Evolutionary conservation across 352 stramenopile species (phyloP).

Genomic region (Globisporangium nagaii): DNA sequence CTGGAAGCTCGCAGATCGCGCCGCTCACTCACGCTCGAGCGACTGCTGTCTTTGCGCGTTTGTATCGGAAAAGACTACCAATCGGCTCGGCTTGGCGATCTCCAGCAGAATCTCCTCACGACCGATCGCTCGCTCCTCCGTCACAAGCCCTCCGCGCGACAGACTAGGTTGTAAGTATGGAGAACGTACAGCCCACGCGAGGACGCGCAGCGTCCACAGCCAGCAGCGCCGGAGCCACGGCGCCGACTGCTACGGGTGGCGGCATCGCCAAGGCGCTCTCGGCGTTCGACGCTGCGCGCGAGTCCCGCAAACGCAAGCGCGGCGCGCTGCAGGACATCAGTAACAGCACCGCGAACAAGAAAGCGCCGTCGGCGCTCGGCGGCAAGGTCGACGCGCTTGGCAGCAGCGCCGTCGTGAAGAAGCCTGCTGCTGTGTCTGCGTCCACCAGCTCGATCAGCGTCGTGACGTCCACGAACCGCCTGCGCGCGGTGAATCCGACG

Average conservation of each 20-base stretch:
- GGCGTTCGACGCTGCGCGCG: constrained; percentile 12
- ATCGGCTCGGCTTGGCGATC: neutral
- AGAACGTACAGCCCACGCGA: constrained; percentile 10
- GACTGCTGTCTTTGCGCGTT: too few species aligned
- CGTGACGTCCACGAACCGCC: constrained; percentile 11
- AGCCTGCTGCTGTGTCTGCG: neutral
- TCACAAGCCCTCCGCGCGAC: constrained; percentile 8
- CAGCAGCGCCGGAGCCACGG: neutral
- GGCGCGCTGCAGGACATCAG: constrained; percentile 79
- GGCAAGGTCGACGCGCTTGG: constrained; percentile 13
- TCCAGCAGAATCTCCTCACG: neutral
- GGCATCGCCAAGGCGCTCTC: constrained; percentile 12
- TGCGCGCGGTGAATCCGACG: constrained; percentile 6
- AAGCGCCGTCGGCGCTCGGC: constrained; percentile 10
- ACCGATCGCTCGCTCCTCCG: too few species aligned
- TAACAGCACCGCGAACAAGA: constrained; percentile 45
- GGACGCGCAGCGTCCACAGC: neutral
- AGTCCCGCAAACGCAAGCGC: constrained; percentile 70
- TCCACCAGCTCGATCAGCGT: constrained; percentile 9
- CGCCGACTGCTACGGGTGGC: neutral
- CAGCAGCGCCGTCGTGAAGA: constrained; percentile 13
- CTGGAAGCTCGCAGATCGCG: neutral
- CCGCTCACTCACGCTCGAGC: too few species aligned
- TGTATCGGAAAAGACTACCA: constrained; percentile 11
- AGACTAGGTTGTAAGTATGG: constrained; percentile 4